These are phyloP conservation scores for Pyrus bretschneideri DNA, from an alignment of 306 rosid species.

Conservation along the genomic window DNA sequence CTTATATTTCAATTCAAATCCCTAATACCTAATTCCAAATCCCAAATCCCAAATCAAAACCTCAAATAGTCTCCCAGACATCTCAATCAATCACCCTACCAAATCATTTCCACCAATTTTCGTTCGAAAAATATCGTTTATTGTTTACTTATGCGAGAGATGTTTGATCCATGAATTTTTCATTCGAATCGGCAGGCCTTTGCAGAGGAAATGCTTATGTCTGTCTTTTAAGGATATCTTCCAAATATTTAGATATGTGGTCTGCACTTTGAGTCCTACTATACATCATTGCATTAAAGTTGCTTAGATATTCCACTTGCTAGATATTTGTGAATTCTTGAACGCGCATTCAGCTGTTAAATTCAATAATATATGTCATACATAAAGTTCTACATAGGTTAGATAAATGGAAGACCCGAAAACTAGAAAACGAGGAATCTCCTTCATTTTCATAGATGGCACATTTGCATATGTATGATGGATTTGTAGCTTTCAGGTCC, in stretches of 20 bases:
- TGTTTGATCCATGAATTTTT: neutral
- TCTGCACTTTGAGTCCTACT: neutral
- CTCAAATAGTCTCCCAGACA: neutral
- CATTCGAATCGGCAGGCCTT: neutral
- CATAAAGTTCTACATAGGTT: neutral
- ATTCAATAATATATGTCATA: neutral
- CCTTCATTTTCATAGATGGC: too few species aligned
- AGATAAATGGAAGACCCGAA: neutral
- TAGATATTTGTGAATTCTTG: neutral
- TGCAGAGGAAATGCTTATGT: neutral
- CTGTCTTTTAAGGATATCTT: neutral
- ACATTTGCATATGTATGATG: too few species aligned
- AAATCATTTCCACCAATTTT: neutral
- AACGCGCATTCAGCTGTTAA: rapidly evolving
- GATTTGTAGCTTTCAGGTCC: too few species aligned
- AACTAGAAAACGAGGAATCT: too few species aligned
- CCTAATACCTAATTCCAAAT: neutral
- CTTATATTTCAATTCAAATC: neutral
- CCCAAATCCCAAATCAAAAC: neutral
- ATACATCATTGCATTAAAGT: neutral
- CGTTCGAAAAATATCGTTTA: neutral
- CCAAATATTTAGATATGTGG: neutral
- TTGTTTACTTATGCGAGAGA: neutral
- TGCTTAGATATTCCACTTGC: neutral
- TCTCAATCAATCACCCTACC: neutral